Conservation (phyloP, 352 stramenopile genomes). For the Phytophthora niederhauseri region DNA sequence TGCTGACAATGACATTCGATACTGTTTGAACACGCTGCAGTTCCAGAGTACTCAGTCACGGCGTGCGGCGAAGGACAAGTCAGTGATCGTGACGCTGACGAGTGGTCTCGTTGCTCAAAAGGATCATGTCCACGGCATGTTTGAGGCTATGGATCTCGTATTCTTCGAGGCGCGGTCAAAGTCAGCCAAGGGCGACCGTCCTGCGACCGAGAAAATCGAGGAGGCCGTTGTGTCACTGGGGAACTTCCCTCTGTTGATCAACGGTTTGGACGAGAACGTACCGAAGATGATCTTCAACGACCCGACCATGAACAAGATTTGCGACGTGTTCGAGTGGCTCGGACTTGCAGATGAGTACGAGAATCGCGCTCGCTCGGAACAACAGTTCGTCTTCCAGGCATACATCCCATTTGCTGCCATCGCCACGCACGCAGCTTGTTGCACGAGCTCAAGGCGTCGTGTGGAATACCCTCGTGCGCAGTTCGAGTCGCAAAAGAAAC, state of each 20-base stretch:
- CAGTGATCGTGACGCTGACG: conserved; percentile 29
- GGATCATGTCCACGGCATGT: conserved; percentile 63
- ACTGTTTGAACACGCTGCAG: conserved; percentile 97
- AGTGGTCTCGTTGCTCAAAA: conserved; percentile 58
- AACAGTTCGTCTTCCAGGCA: conserved; percentile 72
- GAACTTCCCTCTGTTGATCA: conserved; percentile 82
- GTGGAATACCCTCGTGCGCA: conserved; percentile 75
- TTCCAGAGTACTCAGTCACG: conserved; percentile 84
- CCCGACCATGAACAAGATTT: conserved; percentile 88
- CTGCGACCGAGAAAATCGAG: conserved; percentile 60
- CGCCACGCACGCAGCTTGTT: conserved; percentile 72
- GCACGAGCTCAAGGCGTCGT: conserved; percentile 70
- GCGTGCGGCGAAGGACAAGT: conserved; percentile 16
- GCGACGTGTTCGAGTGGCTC: conserved; percentile 85
- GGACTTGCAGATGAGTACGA: conserved; percentile 81
- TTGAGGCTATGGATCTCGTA: conserved; percentile 73
- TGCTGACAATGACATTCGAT: conserved; percentile 93
- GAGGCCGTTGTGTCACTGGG: conserved; percentile 74
- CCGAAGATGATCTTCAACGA: conserved; percentile 90
- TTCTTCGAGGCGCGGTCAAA: conserved; percentile 74
- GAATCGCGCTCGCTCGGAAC: conserved; percentile 54
- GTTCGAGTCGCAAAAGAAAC: conserved; percentile 60
- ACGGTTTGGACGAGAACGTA: conserved; percentile 91
- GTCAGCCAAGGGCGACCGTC: conserved; percentile 39
- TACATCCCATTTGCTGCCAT: conserved; percentile 81